Evolutionary conservation across 2,329 filamentous ascomycete genomes (phyloP).

Genomic region (Purpureocillium takamizusanense): DNA sequence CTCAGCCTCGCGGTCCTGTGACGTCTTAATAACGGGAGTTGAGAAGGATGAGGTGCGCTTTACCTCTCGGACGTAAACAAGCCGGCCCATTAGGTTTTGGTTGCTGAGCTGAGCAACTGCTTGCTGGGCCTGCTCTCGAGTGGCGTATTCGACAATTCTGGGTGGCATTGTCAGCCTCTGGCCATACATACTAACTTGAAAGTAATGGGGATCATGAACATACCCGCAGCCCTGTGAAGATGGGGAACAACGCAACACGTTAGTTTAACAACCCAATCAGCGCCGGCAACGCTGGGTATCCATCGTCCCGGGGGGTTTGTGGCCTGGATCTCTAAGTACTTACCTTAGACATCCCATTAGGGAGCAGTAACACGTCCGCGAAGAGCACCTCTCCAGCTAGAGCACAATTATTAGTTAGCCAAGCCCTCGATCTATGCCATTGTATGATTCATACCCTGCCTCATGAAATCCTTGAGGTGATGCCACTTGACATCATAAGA

Average conservation of each 20-base stretch:
- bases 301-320: background rate
- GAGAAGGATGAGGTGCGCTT: slow-evolving; percentile 6
- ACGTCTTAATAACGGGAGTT: slow-evolving; percentile 2
- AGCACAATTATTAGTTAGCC: slow-evolving; percentile 28
- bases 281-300: too few relatives aligned
- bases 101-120: slow-evolving; percentile 98
- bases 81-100: slow-evolving; percentile 95
- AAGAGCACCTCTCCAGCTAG: slow-evolving; percentile 98
- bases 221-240: slow-evolving; percentile 99
- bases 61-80: slow-evolving; percentile 97
- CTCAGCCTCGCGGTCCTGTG: slow-evolving; percentile 91
- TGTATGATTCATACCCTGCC: slow-evolving; percentile 62
- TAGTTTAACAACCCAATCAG: background rate
- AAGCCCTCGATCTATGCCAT: too few relatives aligned
- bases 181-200: background rate
- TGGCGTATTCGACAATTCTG: slow-evolving; percentile 99
- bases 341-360: slow-evolving; percentile 99
- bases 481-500: slow-evolving; percentile 99
- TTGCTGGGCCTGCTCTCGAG: slow-evolving; percentile 96
- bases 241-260: slow-evolving; percentile 59
- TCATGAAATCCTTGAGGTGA: slow-evolving; percentile 99
- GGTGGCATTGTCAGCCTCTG: background rate
- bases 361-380: slow-evolving; percentile 98
- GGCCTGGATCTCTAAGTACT: slow-evolving; percentile 44
- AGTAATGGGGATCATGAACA: slow-evolving; percentile 30